A percentile compares a stretch with the other conserved stretches of the same genome.
Conservation (phyloP, 106 monocot species). For the Amphibolis antarctica region DNA sequence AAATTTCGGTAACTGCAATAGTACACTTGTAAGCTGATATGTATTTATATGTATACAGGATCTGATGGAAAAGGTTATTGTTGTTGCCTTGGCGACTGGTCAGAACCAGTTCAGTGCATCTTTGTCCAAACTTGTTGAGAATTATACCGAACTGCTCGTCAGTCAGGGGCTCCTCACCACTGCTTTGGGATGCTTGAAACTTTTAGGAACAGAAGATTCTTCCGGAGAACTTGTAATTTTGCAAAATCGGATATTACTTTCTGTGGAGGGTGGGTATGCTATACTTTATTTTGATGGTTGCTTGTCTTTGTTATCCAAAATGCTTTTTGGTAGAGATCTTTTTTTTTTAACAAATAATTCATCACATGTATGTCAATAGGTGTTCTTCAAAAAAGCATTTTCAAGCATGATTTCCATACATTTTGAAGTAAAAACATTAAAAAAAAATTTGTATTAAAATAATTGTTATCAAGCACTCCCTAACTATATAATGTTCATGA, state of each 20-base stretch:
- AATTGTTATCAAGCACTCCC: no score
- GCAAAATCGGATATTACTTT: slow-evolving; percentile 53
- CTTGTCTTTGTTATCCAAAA: background rate
- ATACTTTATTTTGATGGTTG: background rate
- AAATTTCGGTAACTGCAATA: background rate
- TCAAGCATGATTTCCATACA: no score
- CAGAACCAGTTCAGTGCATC: slow-evolving; percentile 65
- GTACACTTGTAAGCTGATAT: background rate
- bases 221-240: slow-evolving; percentile 72
- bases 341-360: no score
- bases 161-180: slow-evolving; percentile 95
- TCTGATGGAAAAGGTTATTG: slow-evolving; percentile 92
- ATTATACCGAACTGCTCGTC: slow-evolving; percentile 84
- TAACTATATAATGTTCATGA: no score
- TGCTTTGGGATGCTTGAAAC: slow-evolving; percentile 87
- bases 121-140: slow-evolving; percentile 87
- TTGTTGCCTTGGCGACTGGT: slow-evolving; percentile 72
- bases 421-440: no score
- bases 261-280: slow-evolving; percentile 32
- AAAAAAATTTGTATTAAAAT: no score
- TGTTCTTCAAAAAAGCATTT: no score
- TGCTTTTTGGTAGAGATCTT: no score
- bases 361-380: no score
- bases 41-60: slow-evolving; percentile 38
- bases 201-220: slow-evolving; percentile 58